A percentile compares a stretch with the other conserved stretches of the same genome.
Evolutionary conservation across 441 rosid species (phyloP).

Genomic region (Eutrema salsugineum): DNA sequence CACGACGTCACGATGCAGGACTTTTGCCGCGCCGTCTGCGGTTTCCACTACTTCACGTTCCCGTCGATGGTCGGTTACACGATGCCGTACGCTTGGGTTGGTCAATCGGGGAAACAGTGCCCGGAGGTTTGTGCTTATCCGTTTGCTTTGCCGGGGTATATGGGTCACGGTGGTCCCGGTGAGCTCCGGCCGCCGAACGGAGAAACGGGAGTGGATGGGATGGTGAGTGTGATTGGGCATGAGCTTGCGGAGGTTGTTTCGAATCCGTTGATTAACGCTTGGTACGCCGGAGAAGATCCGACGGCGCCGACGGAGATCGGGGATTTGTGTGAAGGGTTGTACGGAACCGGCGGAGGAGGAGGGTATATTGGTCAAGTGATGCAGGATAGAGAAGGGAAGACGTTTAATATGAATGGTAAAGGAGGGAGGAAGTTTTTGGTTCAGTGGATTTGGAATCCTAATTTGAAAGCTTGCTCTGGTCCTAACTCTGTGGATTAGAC

Average conservation of each 20-base stretch:
- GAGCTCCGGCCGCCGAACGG: constrained; percentile 68
- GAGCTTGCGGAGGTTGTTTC: constrained; percentile 83
- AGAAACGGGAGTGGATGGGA: constrained; percentile 79
- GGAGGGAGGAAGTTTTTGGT: constrained; percentile 69
- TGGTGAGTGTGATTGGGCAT: constrained; percentile 94
- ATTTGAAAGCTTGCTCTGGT: constrained; percentile 70
- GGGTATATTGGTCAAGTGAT: constrained; percentile 84
- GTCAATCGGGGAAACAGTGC: constrained; percentile 74
- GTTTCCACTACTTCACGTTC: constrained; percentile 90
- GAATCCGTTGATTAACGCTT: constrained; percentile 83
- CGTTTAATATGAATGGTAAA: constrained; percentile 67
- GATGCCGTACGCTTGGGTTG: constrained; percentile 91
- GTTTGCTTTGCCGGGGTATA: constrained; percentile 79
- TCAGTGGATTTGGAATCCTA: constrained; percentile 89
- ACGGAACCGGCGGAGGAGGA: constrained; percentile 90
- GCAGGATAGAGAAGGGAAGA: constrained; percentile 53
- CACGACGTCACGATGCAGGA: constrained; percentile 77
- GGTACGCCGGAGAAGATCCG: constrained; percentile 98
- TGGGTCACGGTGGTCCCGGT: constrained; percentile 67
- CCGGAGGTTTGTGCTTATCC: constrained; percentile 94
- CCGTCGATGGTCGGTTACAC: constrained; percentile 94
- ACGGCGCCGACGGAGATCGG: constrained; percentile 94
- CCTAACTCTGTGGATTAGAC: constrained; percentile 64
- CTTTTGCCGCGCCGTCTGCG: constrained; percentile 75
- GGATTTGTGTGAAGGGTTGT: constrained; percentile 85